Evolutionary conservation across 352 stramenopile species (phyloP), one percentile per base, ranked within the genome.

Genomic region (Peronospora destructor): DNA sequence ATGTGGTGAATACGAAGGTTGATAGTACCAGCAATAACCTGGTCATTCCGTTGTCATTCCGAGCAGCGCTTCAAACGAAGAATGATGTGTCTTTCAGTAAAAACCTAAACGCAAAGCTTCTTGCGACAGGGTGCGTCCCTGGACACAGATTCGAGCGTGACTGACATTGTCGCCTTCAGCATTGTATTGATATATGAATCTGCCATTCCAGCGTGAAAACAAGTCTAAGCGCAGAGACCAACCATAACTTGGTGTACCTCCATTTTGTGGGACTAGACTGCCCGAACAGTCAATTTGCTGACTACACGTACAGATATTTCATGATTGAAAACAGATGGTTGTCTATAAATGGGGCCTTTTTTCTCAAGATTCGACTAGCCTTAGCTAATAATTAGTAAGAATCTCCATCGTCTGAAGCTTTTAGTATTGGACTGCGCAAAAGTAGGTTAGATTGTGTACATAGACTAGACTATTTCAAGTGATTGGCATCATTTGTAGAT

Each of bases 151-250:
- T 64, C 56, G 45, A 29, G 51, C 10, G 33, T 59, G 17, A 30
- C 19, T 21, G 10, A 17, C 10, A 16, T 33, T 43, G 4, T 14
- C 32, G 13, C 23, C 47, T 59, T 59, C 11, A 55, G 12, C 17
- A 33, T 53, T 51, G 52, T 61, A 58, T 66, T 14, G 52, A 66
- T 9, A n/a, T 12, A 1, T 34, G 11, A n/a, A 61, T 59, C 49
- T 53, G 41, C 26, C 8, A 14, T 49, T 61, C 40, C 42, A 43
- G 49, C 41, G 49, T n/a, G 8, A 58, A 40, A 17, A 40, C 29
- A 52, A 66, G 61, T 61, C 52, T 66, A 11, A 52, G 39, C 25
- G 23, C 33, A 56, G 49, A 58, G 26, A 21, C 40, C 32, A 48
- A 37, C 33, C n/a, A 37, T 10, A 37, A 23, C 32, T 43, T 53